Evolutionary conservation across 352 stramenopile species (phyloP).

Genomic region (Phytopythium cucurbitacearum): DNA sequence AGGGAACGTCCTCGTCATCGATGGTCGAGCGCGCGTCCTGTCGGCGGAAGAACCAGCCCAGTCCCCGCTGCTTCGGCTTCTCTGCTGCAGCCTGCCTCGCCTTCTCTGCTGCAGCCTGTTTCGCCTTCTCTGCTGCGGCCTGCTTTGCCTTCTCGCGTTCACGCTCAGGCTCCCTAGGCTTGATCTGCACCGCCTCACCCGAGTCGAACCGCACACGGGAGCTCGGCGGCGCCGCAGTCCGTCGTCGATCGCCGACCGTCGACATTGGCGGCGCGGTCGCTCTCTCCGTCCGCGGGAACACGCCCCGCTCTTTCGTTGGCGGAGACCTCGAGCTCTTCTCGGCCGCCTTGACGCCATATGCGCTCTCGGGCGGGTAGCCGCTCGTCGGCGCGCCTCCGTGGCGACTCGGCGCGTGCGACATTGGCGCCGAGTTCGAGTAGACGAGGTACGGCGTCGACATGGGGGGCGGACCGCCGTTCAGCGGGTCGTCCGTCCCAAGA

Average conservation of each 20-base stretch:
- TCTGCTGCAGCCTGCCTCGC: slow-evolving; percentile 10
- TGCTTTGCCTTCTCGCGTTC: slow-evolving; percentile 6
- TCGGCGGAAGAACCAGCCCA: slow-evolving; percentile 5
- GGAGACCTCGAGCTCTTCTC: slow-evolving; percentile 6
- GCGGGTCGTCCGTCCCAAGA: slow-evolving; percentile 14
- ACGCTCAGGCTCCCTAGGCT: not conserved
- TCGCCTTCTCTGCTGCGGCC: slow-evolving; percentile 7
- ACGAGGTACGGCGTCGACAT: slow-evolving; percentile 45
- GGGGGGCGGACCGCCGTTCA: slow-evolving; percentile 29
- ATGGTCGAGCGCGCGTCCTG: slow-evolving; percentile 5
- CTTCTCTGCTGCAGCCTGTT: slow-evolving; percentile 10
- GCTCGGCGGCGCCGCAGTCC: slow-evolving; percentile 14
- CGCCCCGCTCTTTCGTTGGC: not conserved
- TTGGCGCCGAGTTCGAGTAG: slow-evolving; percentile 24
- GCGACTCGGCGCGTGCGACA: slow-evolving; percentile 5
- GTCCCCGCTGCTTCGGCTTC: slow-evolving; percentile 14
- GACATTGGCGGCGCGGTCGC: not conserved
- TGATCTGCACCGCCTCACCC: slow-evolving; percentile 12
- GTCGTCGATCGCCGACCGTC: slow-evolving; percentile 5
- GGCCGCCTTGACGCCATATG: not conserved
- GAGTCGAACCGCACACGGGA: slow-evolving; percentile 34
- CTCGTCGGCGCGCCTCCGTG: not conserved
- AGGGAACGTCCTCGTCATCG: not conserved
- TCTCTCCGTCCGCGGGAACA: not conserved
- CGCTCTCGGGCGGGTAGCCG: not conserved